Conservation (phyloP, 345 rosid species). For the Sonneratia caseolaris region DNA sequence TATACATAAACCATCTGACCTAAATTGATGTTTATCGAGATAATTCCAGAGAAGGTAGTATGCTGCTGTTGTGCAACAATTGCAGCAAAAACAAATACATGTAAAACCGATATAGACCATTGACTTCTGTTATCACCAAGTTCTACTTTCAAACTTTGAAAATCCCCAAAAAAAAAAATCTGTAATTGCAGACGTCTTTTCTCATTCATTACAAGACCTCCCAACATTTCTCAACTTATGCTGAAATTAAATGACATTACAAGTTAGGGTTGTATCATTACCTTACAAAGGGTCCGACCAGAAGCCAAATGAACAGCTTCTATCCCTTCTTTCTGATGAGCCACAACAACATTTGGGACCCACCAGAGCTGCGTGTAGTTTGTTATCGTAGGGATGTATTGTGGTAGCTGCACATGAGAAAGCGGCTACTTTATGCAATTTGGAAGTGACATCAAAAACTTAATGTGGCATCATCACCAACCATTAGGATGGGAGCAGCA, state of each 20-base stretch:
- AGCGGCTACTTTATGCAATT: background rate
- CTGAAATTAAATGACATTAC: background rate
- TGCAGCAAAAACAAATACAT: background rate
- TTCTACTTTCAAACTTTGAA: background rate
- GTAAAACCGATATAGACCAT: background rate
- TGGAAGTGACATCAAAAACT: background rate
- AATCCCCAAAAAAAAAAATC: background rate
- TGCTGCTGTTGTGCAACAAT: too few relatives aligned
- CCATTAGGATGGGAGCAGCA: background rate
- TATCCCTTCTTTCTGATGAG: constrained; percentile 95
- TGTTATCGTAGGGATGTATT: constrained; percentile 82
- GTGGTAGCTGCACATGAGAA: constrained; percentile 35
- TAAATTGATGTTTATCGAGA: background rate
- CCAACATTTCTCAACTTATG: background rate
- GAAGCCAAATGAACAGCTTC: constrained; percentile 94
- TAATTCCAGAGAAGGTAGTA: background rate
- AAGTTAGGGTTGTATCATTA: constrained; percentile 10
- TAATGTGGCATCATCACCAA: background rate
- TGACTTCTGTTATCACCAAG: background rate
- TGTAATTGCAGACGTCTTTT: background rate
- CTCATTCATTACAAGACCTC: background rate
- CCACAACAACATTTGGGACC: constrained; percentile 97
- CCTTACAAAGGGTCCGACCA: constrained; percentile 94
- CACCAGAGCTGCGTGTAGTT: constrained; percentile 95
- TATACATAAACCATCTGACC: too few relatives aligned